These are phyloP conservation scores for Acacia acuminata DNA, from an alignment of 306 rosid species.

Conservation along the genomic window DNA sequence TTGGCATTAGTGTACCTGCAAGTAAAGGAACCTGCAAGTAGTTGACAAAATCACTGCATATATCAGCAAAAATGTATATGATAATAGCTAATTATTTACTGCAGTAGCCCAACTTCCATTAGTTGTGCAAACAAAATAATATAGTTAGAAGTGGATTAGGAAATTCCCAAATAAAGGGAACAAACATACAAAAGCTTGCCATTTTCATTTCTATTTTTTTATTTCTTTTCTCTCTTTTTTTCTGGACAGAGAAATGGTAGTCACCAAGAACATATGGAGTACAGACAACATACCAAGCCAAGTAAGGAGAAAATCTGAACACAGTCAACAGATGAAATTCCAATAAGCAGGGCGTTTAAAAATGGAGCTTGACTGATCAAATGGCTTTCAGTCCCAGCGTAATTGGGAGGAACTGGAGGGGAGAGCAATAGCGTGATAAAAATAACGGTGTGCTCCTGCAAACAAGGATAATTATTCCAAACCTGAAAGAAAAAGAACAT, in stretches of 20 bases:
- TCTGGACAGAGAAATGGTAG: not conserved
- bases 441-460: conserved; percentile 73
- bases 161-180: conserved; percentile 5
- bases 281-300: conserved; percentile 74
- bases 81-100: conserved; percentile 12
- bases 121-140: conserved; percentile 4
- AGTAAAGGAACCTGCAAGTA: conserved; percentile 81
- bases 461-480: conserved; percentile 35
- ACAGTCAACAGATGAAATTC: conserved; percentile 71
- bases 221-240: not conserved
- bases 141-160: conserved; percentile 15
- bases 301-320: conserved; percentile 91
- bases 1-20: conserved; percentile 34
- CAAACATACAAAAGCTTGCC: not conserved
- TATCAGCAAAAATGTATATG: conserved; percentile 31
- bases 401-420: conserved; percentile 62
- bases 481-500: conserved; percentile 25
- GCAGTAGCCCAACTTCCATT: conserved; percentile 18
- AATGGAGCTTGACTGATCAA: conserved; percentile 76
- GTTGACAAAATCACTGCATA: conserved; percentile 33
- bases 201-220: not conserved
- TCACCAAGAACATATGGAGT: conserved; percentile 16
- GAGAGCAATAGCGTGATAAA: conserved; percentile 68
- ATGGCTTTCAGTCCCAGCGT: conserved; percentile 67
- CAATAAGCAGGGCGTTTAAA: conserved; percentile 72